A percentile compares a stretch with the other conserved stretches of the same genome.
Conservation (phyloP, 208 protist species). For the Leishmania major region DNA sequence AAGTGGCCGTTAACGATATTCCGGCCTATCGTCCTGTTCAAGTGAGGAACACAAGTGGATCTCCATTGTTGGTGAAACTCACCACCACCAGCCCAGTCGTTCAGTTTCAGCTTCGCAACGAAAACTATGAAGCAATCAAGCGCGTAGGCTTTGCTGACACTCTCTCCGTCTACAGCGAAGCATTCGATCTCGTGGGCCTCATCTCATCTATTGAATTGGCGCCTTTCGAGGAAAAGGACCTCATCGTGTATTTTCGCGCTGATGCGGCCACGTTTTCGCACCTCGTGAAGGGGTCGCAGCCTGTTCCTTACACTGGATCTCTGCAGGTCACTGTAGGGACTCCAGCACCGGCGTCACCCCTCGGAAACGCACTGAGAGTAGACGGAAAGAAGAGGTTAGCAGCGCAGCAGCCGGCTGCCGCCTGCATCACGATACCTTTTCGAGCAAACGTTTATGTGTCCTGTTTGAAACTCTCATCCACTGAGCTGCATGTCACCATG, state of each 20-base stretch:
- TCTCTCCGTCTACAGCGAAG: constrained; percentile 48
- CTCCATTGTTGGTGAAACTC: constrained; percentile 43
- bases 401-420: not conserved
- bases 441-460: constrained; percentile 75
- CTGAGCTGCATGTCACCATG: constrained; percentile 76
- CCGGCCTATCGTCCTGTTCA: constrained; percentile 54
- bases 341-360: not conserved
- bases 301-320: constrained; percentile 40
- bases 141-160: constrained; percentile 16
- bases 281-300: constrained; percentile 41
- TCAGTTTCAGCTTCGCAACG: constrained; percentile 61
- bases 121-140: constrained; percentile 49
- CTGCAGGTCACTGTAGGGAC: constrained; percentile 45
- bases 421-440: constrained; percentile 54
- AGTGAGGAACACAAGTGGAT: constrained; percentile 42
- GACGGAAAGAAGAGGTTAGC: not conserved
- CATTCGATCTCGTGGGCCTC: constrained; percentile 65
- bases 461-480: constrained; percentile 53
- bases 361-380: not conserved
- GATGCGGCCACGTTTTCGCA: constrained; percentile 55
- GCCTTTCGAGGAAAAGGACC: constrained; percentile 45
- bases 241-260: constrained; percentile 66
- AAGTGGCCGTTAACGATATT: constrained; percentile 72
- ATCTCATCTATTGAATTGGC: constrained; percentile 44
- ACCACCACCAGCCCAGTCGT: constrained; percentile 38